A percentile compares a stretch with the other conserved stretches of the same genome.
phyloP scores from a whole-genome alignment of 2,329 filamentous ascomycete species.

The Aspergillus pseudoglaucus region DNA sequence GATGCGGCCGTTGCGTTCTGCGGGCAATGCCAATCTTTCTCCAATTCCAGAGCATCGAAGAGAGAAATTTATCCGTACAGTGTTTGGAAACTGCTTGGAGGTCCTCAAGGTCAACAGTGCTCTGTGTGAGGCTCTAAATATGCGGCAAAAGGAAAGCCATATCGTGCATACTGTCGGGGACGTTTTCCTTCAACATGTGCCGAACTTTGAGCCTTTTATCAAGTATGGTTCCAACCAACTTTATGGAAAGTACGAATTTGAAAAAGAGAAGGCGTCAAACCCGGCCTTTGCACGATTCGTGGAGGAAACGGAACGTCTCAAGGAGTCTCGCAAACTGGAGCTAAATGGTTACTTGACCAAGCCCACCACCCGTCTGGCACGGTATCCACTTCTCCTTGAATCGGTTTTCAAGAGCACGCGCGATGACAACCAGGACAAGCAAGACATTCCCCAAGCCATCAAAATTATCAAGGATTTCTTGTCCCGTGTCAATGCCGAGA shows the following conservation, averaged over 20 bases:
- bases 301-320: conserved; percentile 90
- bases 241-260: conserved; percentile 96
- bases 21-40: conserved; percentile 57
- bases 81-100: conserved; percentile 94
- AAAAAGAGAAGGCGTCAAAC: conserved; percentile 87
- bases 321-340: conserved; percentile 93
- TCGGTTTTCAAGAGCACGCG: conserved; percentile 88
- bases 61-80: conserved; percentile 85
- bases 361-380: conserved; percentile 86
- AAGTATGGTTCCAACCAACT: conserved; percentile 92
- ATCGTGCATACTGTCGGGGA: conserved; percentile 88
- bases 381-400: conserved; percentile 87
- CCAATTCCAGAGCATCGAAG: conserved; percentile 82
- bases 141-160: conserved; percentile 81
- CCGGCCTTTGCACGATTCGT: conserved; percentile 82
- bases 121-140: conserved; percentile 80
- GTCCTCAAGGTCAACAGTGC: conserved; percentile 87
- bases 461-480: conserved; percentile 80
- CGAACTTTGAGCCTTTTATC: conserved; percentile 92
- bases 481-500: conserved; percentile 84
- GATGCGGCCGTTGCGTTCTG: conserved; percentile 83
- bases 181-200: conserved; percentile 86
- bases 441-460: conserved; percentile 86
- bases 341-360: conserved; percentile 97
- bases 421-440: conserved; percentile 79